A percentile compares a stretch with the other conserved stretches of the same genome.
Evolutionary conservation across 805 yeast species (phyloP).

Genomic region (Yamadazyma nakazawae): DNA sequence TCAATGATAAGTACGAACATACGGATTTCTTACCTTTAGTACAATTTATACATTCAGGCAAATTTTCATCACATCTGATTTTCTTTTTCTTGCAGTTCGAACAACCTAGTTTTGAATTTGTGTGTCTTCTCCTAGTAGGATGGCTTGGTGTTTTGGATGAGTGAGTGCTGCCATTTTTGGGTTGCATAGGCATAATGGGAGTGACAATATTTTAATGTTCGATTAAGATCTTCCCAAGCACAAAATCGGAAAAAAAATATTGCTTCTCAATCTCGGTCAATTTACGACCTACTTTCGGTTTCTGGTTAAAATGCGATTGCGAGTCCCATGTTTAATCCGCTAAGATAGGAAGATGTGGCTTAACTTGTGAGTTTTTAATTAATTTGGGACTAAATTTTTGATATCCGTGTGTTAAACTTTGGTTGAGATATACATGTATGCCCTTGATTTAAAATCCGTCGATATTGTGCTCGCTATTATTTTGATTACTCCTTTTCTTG

Average conservation of each 20-base stretch:
- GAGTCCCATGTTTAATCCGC: no score
- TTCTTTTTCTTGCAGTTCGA: slow-evolving; percentile 29
- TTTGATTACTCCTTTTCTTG: no score
- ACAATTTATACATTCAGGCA: slow-evolving; percentile 28
- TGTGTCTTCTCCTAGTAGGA: slow-evolving; percentile 23
- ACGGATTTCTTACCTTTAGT: slow-evolving; percentile 21
- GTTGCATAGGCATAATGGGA: neutral
- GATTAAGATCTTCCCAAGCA: neutral
- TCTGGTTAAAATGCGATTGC: no score
- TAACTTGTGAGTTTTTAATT: no score
- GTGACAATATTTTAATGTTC: neutral
- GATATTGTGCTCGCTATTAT: no score
- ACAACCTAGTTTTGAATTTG: slow-evolving; percentile 30
- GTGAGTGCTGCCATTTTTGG: neutral
- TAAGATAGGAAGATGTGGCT: no score
- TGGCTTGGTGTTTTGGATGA: neutral
- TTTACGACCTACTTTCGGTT: neutral
- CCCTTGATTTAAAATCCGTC: no score
- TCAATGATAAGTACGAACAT: slow-evolving; percentile 25
- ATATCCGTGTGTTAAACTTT: no score
- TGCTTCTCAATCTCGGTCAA: slow-evolving; percentile 3
- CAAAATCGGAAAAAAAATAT: neutral
- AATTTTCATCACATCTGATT: slow-evolving; percentile 28
- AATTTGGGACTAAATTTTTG: no score
- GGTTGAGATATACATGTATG: no score